Evolutionary conservation across 106 monocot species (phyloP).

Genomic region (Cymbidium sinense): DNA sequence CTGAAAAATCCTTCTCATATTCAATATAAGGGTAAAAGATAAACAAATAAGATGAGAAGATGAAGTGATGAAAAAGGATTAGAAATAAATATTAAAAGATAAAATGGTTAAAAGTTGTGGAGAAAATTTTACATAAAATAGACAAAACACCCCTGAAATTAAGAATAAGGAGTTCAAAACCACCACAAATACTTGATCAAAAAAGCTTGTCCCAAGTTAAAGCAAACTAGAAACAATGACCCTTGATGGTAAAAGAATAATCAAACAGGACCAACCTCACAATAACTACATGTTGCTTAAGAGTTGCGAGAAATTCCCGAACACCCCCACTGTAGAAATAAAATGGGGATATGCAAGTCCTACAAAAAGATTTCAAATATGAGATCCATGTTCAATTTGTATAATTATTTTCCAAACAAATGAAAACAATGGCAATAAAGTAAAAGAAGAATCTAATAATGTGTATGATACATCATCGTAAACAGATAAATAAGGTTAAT

Average conservation of each 20-base stretch:
- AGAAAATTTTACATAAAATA: neutral
- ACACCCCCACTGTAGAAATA: slow-evolving; percentile 96
- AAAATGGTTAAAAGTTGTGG: neutral
- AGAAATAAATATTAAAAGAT: neutral
- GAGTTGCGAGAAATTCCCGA: slow-evolving; percentile 79
- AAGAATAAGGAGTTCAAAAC: neutral
- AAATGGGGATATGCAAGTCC: slow-evolving; percentile 89
- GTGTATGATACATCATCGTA: neutral
- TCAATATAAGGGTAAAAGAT: no score
- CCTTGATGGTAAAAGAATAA: neutral
- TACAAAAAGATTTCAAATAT: slow-evolving; percentile 22
- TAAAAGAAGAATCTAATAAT: neutral
- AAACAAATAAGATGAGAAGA: no score
- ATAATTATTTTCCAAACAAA: no score
- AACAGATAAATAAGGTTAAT: neutral
- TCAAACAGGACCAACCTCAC: slow-evolving; percentile 47
- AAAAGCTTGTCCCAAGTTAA: neutral
- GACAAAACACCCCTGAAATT: neutral
- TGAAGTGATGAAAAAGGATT: neutral
- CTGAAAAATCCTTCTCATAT: no score
- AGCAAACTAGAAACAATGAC: slow-evolving; percentile 1
- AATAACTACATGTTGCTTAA: slow-evolving; percentile 84
- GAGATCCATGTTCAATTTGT: neutral
- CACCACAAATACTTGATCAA: neutral
- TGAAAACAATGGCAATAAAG: no score